Percentiles rank a stretch among this genome's conserved stretches.
These are phyloP conservation scores for Oenanthe javanica DNA, from an alignment of 140 eudicot species.

Conservation along the genomic window DNA sequence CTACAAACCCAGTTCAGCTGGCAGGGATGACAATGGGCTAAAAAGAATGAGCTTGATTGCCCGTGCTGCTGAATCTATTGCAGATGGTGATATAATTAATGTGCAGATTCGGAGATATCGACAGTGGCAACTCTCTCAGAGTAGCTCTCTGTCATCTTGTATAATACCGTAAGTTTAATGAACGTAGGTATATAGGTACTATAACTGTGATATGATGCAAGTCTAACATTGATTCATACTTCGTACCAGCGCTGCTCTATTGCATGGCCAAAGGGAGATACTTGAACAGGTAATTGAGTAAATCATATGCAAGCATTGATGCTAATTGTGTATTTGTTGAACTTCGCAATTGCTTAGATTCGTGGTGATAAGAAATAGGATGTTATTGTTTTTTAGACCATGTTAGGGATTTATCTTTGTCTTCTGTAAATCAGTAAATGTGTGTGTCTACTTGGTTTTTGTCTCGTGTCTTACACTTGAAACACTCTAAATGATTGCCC, in stretches of 20 bases:
- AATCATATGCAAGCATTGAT: not conserved
- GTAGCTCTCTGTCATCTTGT: slow-evolving; percentile 58
- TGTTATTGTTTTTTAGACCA: not conserved
- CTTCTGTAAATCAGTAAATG: not conserved
- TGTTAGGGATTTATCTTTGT: not conserved
- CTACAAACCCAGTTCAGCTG: slow-evolving; percentile 73
- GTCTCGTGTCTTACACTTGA: not conserved
- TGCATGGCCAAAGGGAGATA: slow-evolving; percentile 78
- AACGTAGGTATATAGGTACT: not conserved
- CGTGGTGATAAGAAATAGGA: not conserved
- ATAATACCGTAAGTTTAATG: slow-evolving; percentile 72
- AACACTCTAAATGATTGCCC: too few relatives aligned
- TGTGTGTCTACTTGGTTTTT: not conserved
- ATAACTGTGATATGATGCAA: not conserved
- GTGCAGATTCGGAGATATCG: slow-evolving; percentile 89
- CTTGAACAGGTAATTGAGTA: slow-evolving; percentile 48
- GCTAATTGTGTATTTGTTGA: not conserved
- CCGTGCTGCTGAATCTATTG: slow-evolving; percentile 97
- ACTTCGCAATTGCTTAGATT: not conserved
- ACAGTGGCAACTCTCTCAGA: slow-evolving; percentile 90
- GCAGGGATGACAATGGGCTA: slow-evolving; percentile 73
- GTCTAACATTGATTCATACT: not conserved
- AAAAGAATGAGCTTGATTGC: slow-evolving; percentile 72
- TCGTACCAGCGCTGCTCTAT: slow-evolving; percentile 55
- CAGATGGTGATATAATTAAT: slow-evolving; percentile 80